Evolutionary conservation across 345 rosid genomes (phyloP), one percentile per base, ranked within the genome.

Genomic region (Cardamine occulta): DNA sequence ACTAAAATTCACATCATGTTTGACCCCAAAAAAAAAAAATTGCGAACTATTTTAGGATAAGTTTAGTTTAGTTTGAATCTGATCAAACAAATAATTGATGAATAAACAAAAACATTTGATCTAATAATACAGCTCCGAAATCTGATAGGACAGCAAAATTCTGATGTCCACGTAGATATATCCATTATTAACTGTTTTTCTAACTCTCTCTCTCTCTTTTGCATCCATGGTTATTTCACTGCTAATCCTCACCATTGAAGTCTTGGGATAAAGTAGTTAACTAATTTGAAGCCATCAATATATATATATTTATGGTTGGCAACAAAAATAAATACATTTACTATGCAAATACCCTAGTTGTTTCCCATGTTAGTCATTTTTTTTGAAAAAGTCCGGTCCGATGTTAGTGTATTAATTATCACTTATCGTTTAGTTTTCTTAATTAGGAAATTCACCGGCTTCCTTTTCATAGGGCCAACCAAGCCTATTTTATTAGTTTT

Each of bases 381-480:
- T 37, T 26, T 37, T 26, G n/a, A n/a, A n/a, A n/a, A 24, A 65
- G 34, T 37, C 52, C 5, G 79, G 68, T 8, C 79, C 68, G 73
- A 75, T 75, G 74, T 75, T 75, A 67, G 55, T 67, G 40, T 75
- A 75, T 75, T 68, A 75, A 75, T 40, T 75, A 75, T 60, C 63
- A 75, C 69, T 75, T 68, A 68, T 75, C 68, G 55, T 60, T 58
- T 37, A 6, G 35, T n/a, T 68, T 75, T 59, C 10, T 53, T 60
- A 60, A 68, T 68, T 60, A 60, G 1, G 45, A 75, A 68, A 75
- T 60, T 68, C 79, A 75, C 79, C 79, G 74, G 15, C 79, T 67
- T 59, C 53, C 18, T n/a, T 11, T 21, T 59, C 23, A 24, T 18
- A 14, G 3, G 42, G 19, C 63, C 79, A 68, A 40, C 79, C 12